Evolutionary conservation across 495 filamentous ascomycete species (phyloP).

Genomic region (Penicillium malachiteum): DNA sequence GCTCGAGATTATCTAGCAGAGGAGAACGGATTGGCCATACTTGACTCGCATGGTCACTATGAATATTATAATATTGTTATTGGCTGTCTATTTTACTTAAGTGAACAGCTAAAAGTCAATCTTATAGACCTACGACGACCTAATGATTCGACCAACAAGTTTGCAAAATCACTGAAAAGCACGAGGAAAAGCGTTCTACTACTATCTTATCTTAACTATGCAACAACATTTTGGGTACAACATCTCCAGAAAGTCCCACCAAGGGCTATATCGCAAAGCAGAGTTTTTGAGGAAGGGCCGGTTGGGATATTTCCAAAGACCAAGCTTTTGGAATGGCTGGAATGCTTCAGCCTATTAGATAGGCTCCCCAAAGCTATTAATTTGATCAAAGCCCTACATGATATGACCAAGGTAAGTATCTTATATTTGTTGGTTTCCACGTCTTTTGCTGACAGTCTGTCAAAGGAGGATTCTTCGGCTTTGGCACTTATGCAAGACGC

Average conservation of each 20-base stretch:
- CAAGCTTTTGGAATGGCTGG: constrained; percentile 25
- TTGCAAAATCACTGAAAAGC: background rate
- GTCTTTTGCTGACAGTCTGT: background rate
- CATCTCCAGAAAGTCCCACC: constrained; percentile 10
- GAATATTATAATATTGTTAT: constrained; percentile 16
- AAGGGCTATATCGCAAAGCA: background rate
- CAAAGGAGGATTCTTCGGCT: background rate
- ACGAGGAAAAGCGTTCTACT: constrained; percentile 4
- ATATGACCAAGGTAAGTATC: background rate
- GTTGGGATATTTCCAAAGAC: constrained; percentile 10
- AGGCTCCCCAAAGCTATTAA: constrained; percentile 4
- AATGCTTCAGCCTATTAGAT: constrained; percentile 24
- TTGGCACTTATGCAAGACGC: constrained; percentile 21
- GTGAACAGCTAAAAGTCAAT: constrained; percentile 15
- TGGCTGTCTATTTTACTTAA: constrained; percentile 19
- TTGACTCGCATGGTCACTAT: constrained; percentile 7
- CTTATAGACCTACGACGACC: constrained; percentile 12
- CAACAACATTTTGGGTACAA: constrained; percentile 19
- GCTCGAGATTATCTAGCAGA: constrained; percentile 17
- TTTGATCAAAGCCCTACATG: background rate
- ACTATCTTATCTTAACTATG: constrained; percentile 17
- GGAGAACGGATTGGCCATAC: constrained; percentile 4
- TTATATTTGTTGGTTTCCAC: background rate
- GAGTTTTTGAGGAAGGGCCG: background rate
- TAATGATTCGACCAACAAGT: background rate